phyloP scores from a whole-genome alignment of 73 alveolate species.

The Paramecium sonneborni region DNA sequence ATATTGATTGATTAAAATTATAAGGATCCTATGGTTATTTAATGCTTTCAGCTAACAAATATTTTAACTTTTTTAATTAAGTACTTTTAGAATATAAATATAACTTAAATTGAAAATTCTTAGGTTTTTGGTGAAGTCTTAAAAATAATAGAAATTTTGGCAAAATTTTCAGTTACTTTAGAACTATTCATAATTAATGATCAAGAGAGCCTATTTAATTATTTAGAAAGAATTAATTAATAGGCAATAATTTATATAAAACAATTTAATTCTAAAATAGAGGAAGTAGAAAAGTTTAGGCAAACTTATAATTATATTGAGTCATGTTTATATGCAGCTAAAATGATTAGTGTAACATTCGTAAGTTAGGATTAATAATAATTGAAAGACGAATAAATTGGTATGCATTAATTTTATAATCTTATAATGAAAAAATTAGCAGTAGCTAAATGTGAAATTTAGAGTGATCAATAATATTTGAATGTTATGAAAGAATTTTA shows the following conservation, averaged over 20 bases:
- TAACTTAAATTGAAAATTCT: background rate
- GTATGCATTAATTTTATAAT: slow-evolving; percentile 1
- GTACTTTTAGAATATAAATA: background rate
- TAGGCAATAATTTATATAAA: background rate
- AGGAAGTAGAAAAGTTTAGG: background rate
- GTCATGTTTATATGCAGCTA: background rate
- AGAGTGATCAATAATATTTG: background rate
- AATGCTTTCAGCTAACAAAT: too few species aligned
- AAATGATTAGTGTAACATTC: background rate
- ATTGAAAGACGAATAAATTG: background rate
- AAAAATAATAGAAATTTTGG: background rate
- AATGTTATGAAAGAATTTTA: background rate
- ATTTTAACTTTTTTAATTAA: background rate
- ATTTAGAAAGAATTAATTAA: background rate
- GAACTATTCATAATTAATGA: background rate
- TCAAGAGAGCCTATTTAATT: background rate
- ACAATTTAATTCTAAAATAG: background rate
- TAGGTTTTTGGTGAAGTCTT: background rate
- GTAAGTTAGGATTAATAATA: background rate
- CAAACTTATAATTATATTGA: background rate
- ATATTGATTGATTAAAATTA: background rate
- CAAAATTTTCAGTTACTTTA: background rate
- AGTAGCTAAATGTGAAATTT: background rate
- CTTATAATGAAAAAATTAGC: background rate
- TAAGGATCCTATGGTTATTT: too few species aligned